These are phyloP conservation scores for Rhododendron williamsianum DNA, from an alignment of 148 eudicot genomes.

Conservation along the genomic window DNA sequence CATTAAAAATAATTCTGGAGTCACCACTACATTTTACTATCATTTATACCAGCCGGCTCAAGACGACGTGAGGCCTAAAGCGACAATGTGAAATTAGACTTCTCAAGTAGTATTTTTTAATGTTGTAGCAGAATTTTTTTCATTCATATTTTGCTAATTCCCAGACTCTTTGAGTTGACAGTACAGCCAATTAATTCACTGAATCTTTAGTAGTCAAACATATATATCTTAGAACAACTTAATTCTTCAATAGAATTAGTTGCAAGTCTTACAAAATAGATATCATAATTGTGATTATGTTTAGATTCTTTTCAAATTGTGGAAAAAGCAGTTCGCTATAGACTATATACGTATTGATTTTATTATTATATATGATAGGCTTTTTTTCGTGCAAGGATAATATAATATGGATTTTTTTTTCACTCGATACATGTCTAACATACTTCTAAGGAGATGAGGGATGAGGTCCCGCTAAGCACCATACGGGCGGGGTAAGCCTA, in stretches of 20 bases:
- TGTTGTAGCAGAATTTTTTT: no score
- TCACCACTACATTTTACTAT: neutral
- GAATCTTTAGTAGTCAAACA: neutral
- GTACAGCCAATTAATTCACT: neutral
- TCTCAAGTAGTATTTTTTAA: neutral
- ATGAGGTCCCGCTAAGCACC: no score
- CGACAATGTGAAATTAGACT: neutral
- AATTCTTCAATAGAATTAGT: neutral
- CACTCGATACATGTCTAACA: no score
- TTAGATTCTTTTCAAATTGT: neutral
- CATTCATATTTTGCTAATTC: neutral
- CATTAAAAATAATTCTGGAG: neutral
- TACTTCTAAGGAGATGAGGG: no score
- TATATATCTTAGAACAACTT: neutral
- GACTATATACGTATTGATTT: no score
- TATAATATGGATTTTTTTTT: no score
- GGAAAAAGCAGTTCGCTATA: no score
- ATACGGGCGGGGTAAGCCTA: no score
- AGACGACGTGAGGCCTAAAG: neutral
- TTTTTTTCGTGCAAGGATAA: no score
- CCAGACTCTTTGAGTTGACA: neutral
- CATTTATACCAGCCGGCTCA: neutral
- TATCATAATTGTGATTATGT: neutral
- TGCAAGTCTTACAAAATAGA: neutral
- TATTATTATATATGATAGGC: no score